Evolutionary conservation across 768 basidiomycete species (phyloP), one percentile per base, ranked within the genome.

Genomic region (Lactarius pseudohatsudake): DNA sequence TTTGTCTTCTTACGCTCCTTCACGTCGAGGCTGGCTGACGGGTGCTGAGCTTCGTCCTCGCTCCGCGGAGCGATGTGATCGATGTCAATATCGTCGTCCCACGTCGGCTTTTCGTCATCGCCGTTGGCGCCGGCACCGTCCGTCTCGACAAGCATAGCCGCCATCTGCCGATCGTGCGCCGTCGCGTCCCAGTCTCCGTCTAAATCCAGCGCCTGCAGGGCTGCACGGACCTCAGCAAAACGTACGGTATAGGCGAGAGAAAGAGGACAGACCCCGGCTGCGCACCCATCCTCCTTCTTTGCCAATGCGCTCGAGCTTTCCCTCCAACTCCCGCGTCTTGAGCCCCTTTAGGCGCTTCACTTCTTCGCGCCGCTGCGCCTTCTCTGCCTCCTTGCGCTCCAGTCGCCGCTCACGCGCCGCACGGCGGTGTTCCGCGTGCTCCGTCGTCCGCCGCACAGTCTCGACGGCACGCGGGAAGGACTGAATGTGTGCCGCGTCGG

Each of bases 121-220:
- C 59, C 64, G 55, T 60, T 41, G 7, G 69, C 67, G 58, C 76
- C 75, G 5, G 77, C 77, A n/a, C 72, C 76, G 15, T 80, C 81
- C 3, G 84, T 85, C 30, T 80, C 80, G 13, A 79, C 85, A 72
- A 94, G 92, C 30, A 98, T 74, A 26, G 80, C 83, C 0, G 84
- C 81, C 89, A 99, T 94, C 74, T 93, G 91, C 41, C 75, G 77
- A 69, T 97, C 94, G 73, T 97, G 92, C 63, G 85, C 84, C 13
- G 82, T 86, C 15, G 93, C 90, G 72, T 98, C 94, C 90, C 93
- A 98, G 55, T 98, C 95, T 1, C 87, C 92, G 13, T 98, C 95
- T 7, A 99, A 78, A 71, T 96, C 93, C 4, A 96, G 80, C 50
- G 84, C 85, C 61, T 82, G 78, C 59, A 94, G 76, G 3, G 85